A percentile compares a stretch with the other conserved stretches of the same genome.
Evolutionary conservation across 805 yeast genomes (phyloP).

Genomic region (Candida boleticola): DNA sequence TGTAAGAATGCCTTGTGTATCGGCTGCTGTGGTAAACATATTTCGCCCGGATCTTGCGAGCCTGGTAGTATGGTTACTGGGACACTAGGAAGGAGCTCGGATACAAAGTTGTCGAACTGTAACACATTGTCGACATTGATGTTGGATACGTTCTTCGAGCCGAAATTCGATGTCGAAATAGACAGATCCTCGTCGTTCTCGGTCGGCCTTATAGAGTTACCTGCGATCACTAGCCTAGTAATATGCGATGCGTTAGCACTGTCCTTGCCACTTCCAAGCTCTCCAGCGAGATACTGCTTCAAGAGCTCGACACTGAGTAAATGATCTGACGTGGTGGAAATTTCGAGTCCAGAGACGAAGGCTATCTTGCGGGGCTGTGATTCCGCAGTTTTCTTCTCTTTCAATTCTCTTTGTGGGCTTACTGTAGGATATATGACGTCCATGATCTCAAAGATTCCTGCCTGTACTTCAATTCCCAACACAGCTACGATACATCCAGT

Average conservation of each 20-base stretch:
- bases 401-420: constrained; percentile 51
- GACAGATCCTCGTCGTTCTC: constrained; percentile 23
- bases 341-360: constrained; percentile 71
- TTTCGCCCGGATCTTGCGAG: constrained; percentile 76
- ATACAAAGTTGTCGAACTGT: constrained; percentile 59
- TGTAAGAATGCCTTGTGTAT: constrained; percentile 75
- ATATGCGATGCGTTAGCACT: constrained; percentile 25
- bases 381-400: constrained; percentile 11
- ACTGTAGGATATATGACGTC: constrained; percentile 73
- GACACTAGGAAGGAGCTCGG: constrained; percentile 53
- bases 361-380: constrained; percentile 49
- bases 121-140: constrained; percentile 47
- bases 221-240: constrained; percentile 64
- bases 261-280: constrained; percentile 43
- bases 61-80: constrained; percentile 88
- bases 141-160: constrained; percentile 52
- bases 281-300: constrained; percentile 71
- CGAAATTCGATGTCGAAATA: constrained; percentile 34
- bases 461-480: constrained; percentile 77
- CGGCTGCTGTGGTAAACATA: constrained; percentile 85
- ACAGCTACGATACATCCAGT: constrained; percentile 90
- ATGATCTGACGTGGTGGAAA: constrained; percentile 38
- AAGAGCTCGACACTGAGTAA: constrained; percentile 54
- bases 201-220: constrained; percentile 55
- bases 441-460: constrained; percentile 81